A percentile compares a stretch with the other conserved stretches of the same genome.
Evolutionary conservation across 202 grass and related monocot species (phyloP).

Genomic region (Elaeis oleifera): DNA sequence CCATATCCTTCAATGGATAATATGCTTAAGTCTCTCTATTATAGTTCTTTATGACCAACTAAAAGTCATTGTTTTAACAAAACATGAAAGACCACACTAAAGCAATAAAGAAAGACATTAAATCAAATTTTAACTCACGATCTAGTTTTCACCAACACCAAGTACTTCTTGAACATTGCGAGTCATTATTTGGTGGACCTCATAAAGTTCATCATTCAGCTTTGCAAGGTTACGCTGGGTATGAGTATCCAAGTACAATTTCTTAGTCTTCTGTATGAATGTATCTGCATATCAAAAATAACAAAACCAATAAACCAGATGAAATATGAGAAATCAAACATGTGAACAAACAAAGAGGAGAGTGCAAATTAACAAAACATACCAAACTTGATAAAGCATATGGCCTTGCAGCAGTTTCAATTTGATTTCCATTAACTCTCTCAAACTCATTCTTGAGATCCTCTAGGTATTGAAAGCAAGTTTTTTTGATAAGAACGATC

Average conservation of each 20-base stretch:
- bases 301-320: conserved; percentile 23
- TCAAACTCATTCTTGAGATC: conserved; percentile 93
- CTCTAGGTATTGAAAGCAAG: conserved; percentile 82
- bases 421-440: conserved; percentile 75
- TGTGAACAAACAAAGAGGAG: neutral
- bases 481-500: conserved; percentile 88
- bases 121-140: conserved; percentile 40
- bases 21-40: too few relatives aligned
- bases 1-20: too few relatives aligned
- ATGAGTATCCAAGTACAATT: conserved; percentile 87
- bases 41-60: neutral
- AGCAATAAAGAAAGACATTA: neutral
- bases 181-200: conserved; percentile 99
- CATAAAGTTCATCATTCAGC: conserved; percentile 95
- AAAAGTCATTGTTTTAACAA: neutral
- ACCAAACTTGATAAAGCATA: conserved; percentile 99
- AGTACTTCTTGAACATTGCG: conserved; percentile 98
- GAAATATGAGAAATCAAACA: conserved; percentile 10
- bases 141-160: conserved; percentile 96
- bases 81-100: neutral
- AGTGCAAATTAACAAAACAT: conserved; percentile 12
- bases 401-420: conserved; percentile 90
- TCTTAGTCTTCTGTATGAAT: conserved; percentile 99
- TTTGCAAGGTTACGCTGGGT: conserved; percentile 93
- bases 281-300: conserved; percentile 53